These are phyloP conservation scores for Blechomonas ayalai DNA, from an alignment of 208 protist genomes.

Conservation along the genomic window DNA sequence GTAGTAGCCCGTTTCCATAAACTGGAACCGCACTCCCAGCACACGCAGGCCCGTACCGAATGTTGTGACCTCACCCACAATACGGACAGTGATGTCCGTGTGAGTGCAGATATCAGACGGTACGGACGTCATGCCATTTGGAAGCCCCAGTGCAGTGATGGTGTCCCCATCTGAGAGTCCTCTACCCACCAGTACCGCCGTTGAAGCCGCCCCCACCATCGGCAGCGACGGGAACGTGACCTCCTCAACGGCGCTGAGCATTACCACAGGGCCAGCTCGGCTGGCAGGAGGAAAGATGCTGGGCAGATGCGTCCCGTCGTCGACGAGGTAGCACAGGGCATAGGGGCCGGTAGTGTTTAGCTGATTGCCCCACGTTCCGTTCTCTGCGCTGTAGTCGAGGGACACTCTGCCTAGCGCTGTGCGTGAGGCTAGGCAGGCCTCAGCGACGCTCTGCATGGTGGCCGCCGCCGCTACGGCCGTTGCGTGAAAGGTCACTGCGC, in stretches of 20 bases:
- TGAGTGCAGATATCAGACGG: slow-evolving; percentile 76
- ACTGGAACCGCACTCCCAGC: too few species aligned
- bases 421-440: slow-evolving; percentile 19
- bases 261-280: slow-evolving; percentile 44
- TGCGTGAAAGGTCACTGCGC: slow-evolving; percentile 1
- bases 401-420: slow-evolving; percentile 12
- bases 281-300: slow-evolving; percentile 44
- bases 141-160: slow-evolving; percentile 54
- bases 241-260: slow-evolving; percentile 27
- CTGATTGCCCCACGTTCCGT: slow-evolving; percentile 16
- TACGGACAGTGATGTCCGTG: too few species aligned
- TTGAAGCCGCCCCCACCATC: slow-evolving; percentile 10
- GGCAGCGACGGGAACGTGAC: slow-evolving; percentile 24
- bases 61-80: too few species aligned
- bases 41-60: too few species aligned
- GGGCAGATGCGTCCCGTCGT: slow-evolving; percentile 1
- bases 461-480: background rate
- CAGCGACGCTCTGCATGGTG: slow-evolving; percentile 35
- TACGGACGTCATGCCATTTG: slow-evolving; percentile 8
- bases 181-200: slow-evolving; percentile 43
- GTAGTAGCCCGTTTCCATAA: slow-evolving; percentile 38
- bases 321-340: slow-evolving; percentile 55
- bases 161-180: slow-evolving; percentile 55
- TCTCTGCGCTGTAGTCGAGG: slow-evolving; percentile 10
- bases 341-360: slow-evolving; percentile 20